Evolutionary conservation across 352 stramenopile species (phyloP), one percentile per base, ranked within the genome.

Genomic region (Globisporangium ultimum): DNA sequence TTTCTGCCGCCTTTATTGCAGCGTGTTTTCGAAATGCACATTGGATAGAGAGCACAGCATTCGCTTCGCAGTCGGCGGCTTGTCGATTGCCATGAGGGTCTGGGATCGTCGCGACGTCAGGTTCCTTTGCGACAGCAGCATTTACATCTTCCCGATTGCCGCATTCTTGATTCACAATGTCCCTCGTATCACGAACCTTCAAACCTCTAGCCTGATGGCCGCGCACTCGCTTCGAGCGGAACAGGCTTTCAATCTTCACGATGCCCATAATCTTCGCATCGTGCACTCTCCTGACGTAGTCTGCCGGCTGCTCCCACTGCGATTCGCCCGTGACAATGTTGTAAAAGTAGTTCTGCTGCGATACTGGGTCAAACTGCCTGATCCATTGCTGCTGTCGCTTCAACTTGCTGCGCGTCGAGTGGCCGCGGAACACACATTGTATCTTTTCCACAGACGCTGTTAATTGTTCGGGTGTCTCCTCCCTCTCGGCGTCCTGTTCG

Each of bases 181-280:
- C 15, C 32, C 20, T 24, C 42, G n/a, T n/a, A n/a, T n/a, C n/a
- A n/a, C n/a, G n/a, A 15, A 3, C 11, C 24, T 5, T 32, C 49
- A 18, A 4, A 36, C 70, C 43, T 24, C 73, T 72, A 32, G 76
- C 63, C 32, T 66, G 54, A 12, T 80, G n/a, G n/a, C n/a, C 63
- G 12, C 78, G 58, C 12, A 70, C 67, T 36, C 70, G 68, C 49
- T 77, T 86, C 28, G 67, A 72, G 1, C 76, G 74, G 48, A 72
- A 78, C 3, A 63, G 66, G 38, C 74, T 87, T 64, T 88, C 78
- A 54, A 90, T 88, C 48, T 70, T 76, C 21, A 85, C 70, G 3
- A 58, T 74, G 18, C 71, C 62, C 15, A 64, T 60, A 18, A 66
- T 72, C 41, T 75, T 67, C 14, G 67, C 63, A 48, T 84, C 70